Conservation (phyloP, 768 basidiomycete species). For the Paxillus involutus region DNA sequence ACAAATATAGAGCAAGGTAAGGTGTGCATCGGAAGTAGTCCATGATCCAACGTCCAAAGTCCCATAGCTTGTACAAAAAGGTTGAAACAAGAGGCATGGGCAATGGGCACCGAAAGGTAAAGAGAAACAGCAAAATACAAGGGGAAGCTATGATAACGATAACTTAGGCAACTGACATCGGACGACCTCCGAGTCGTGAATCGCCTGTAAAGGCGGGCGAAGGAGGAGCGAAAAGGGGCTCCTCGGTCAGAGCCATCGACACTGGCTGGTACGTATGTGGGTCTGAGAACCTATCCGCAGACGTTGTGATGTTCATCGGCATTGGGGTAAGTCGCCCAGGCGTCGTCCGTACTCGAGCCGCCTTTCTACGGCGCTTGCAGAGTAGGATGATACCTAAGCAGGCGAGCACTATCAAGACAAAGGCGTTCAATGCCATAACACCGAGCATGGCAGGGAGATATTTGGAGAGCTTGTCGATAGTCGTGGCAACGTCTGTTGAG, state of each 20-base stretch:
- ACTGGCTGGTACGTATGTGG: constrained; percentile 70
- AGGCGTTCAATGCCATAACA: constrained; percentile 74
- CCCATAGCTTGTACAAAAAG: constrained; percentile 4
- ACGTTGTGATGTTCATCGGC: constrained; percentile 44
- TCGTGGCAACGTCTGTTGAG: constrained; percentile 55
- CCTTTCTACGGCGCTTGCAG: constrained; percentile 48
- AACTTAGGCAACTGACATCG: constrained; percentile 41
- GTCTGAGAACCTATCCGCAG: constrained; percentile 31
- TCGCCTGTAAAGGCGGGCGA: constrained; percentile 54
- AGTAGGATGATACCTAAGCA: constrained; percentile 53
- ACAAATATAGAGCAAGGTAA: constrained; percentile 1
- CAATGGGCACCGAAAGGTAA: neutral
- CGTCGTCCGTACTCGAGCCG: constrained; percentile 32
- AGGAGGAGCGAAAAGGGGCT: constrained; percentile 53
- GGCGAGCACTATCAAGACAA: constrained; percentile 59
- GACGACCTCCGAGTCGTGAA: constrained; percentile 34
- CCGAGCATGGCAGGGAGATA: constrained; percentile 75
- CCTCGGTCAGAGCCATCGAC: constrained; percentile 48
- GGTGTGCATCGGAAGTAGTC: constrained; percentile 1
- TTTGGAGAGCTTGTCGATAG: constrained; percentile 60
- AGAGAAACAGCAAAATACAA: neutral
- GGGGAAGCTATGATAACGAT: neutral
- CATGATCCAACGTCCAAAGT: constrained; percentile 1
- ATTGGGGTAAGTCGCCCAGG: constrained; percentile 55
- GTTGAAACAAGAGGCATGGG: constrained; percentile 17